Evolutionary conservation across 2,329 filamentous ascomycete species (phyloP), one percentile per base, ranked within the genome.

Genomic region (Corinectria fuckeliana): DNA sequence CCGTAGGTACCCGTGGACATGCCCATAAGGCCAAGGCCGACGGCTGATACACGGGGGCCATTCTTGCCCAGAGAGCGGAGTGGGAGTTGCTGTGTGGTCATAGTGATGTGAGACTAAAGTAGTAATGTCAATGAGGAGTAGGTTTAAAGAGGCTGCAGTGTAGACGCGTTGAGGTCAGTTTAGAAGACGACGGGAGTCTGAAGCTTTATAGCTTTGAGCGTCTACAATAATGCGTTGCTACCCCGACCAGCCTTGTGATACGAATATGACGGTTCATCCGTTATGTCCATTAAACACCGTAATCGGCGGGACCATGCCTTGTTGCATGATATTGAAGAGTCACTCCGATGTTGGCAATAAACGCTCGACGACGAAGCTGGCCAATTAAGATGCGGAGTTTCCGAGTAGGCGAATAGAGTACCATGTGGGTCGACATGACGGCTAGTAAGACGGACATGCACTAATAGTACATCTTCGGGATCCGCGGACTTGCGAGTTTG

Each of bases 21-120:
- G 2, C 81, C 81, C 80, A 86, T 85, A 10, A 79, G 71, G 13
- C 84, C 83, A 23, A 83, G 78, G 5, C 83, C 84, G 1, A 84
- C 62, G 9, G 75, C 76, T 2, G 79, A 76, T 25, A 86, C 78
- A 23, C 77, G 60, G 0, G 81, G 82, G 25, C 83, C 83, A 65
- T 81, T 75, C 61, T 78, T 80, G 55, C 83, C 83, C 5, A 86
- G 48, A 6, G 23, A 18, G n/a, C 41, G 44, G 13, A 32, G 11
- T 20, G 45, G 23, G 13, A 26, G 6, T 14, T n/a, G n/a, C 18
- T 36, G 32, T 3, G 32, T 16, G 32, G 32, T 6, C 32, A 36
- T 36, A 4, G n/a, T 16, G 2, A 4, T 4, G 5, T 18, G 7
- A 8, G 18, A 16, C 3, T 18, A 10, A 36, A 16, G 8, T 18